Evolutionary conservation across 2,329 filamentous ascomycete genomes (phyloP).

Genomic region (Aspergillus sp.): DNA sequence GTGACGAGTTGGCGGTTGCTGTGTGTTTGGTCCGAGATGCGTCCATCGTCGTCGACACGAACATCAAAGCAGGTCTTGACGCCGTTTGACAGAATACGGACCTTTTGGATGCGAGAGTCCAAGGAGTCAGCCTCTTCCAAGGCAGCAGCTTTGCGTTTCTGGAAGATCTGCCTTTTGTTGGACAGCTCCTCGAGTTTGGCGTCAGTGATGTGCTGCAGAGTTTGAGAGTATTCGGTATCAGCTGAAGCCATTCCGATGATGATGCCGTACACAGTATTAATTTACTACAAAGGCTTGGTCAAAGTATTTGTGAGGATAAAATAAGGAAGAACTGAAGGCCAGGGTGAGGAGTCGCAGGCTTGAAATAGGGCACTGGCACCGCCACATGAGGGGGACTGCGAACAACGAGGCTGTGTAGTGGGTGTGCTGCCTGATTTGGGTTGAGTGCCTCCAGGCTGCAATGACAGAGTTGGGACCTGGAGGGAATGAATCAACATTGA

Average conservation of each 20-base stretch:
- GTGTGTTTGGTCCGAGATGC: background rate
- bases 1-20: background rate
- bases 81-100: constrained; percentile 6
- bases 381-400: too few species aligned
- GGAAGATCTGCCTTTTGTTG: constrained; percentile 13
- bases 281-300: too few species aligned
- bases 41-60: constrained; percentile 2
- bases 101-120: background rate
- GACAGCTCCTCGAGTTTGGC: constrained; percentile 17
- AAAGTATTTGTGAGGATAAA: background rate
- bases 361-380: background rate
- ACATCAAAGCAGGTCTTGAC: constrained; percentile 13
- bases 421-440: too few species aligned
- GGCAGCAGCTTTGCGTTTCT: constrained; percentile 3
- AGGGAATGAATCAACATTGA: too few species aligned
- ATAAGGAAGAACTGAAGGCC: background rate
- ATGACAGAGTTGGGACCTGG: too few species aligned
- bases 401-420: background rate
- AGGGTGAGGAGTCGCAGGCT: background rate
- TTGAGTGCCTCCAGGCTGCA: too few species aligned
- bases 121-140: background rate
- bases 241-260: background rate
- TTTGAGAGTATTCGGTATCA: constrained; percentile 13
- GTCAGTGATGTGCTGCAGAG: constrained; percentile 15
- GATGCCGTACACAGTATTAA: too few species aligned